phyloP scores from a whole-genome alignment of 2,329 filamentous ascomycete genomes.

The Talaromyces sp. region DNA sequence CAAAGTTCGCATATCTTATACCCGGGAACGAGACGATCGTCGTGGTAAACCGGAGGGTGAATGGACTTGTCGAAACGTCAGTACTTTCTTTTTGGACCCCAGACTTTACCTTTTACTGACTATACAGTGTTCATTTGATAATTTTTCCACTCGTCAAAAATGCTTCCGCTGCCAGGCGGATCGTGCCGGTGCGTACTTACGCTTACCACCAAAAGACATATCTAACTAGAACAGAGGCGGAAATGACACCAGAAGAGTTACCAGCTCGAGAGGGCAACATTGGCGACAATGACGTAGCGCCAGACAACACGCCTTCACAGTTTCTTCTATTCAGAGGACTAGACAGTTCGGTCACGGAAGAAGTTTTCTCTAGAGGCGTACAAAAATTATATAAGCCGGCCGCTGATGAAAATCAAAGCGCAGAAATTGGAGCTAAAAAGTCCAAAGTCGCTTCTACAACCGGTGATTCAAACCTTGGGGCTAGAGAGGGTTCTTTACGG shows the following conservation, averaged over 20 bases:
- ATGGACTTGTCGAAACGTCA: conserved; percentile 55
- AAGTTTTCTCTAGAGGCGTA: conserved; percentile 67
- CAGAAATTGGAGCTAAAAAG: conserved; percentile 30
- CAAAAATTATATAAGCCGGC: conserved; percentile 65
- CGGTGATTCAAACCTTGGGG: conserved; percentile 61
- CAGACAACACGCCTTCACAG: conserved; percentile 62
- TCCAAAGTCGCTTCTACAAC: conserved; percentile 55
- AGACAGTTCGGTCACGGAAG: conserved; percentile 66
- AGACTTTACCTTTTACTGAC: background rate
- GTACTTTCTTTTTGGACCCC: conserved; percentile 13
- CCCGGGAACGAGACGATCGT: conserved; percentile 52
- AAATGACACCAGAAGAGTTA: conserved; percentile 37
- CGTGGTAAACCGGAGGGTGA: conserved; percentile 50
- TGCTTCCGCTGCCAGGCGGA: conserved; percentile 59
- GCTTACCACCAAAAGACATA: background rate
- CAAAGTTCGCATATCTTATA: conserved; percentile 51
- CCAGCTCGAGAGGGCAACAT: conserved; percentile 47
- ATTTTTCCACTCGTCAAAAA: conserved; percentile 53
- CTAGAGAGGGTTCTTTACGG: conserved; percentile 68
- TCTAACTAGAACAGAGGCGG: conserved; percentile 23
- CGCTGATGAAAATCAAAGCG: conserved; percentile 33
- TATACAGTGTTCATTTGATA: conserved; percentile 52
- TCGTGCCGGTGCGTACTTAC: conserved; percentile 46
- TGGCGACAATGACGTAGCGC: conserved; percentile 54
- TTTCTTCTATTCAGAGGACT: conserved; percentile 72